phyloP scores from a whole-genome alignment of 2,329 filamentous ascomycete genomes.

The Trichoderma lentiforme region DNA sequence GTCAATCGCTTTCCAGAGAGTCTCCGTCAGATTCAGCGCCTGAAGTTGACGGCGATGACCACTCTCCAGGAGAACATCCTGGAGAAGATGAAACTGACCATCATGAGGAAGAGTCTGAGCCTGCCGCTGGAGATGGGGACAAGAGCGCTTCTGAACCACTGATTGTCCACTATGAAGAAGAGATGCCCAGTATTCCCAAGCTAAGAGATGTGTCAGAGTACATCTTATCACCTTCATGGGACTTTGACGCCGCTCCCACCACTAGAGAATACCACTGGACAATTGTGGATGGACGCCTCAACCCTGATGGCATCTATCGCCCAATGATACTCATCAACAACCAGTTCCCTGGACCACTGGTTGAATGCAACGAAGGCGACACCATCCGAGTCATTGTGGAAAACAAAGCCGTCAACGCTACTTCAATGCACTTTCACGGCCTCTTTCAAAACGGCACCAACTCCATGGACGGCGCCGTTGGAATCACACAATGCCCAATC shows the following conservation, averaged over 20 bases:
- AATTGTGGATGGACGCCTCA: slow-evolving; percentile 54
- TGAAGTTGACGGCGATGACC: background rate
- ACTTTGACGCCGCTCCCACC: slow-evolving; percentile 46
- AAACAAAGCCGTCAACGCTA: slow-evolving; percentile 64
- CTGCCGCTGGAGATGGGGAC: background rate
- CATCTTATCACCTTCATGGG: slow-evolving; percentile 55
- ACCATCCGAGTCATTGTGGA: slow-evolving; percentile 64
- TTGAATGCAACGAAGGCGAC: slow-evolving; percentile 73
- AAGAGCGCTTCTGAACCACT: background rate
- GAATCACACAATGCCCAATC: slow-evolving; percentile 65
- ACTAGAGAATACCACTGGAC: slow-evolving; percentile 59
- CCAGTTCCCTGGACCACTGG: slow-evolving; percentile 68
- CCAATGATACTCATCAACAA: slow-evolving; percentile 70
- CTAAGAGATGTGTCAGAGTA: slow-evolving; percentile 48
- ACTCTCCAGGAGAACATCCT: background rate
- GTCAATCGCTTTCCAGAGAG: slow-evolving; percentile 1
- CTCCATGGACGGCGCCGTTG: slow-evolving; percentile 69
- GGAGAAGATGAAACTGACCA: background rate
- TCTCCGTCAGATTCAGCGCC: background rate
- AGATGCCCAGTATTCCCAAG: slow-evolving; percentile 22
- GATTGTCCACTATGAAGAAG: slow-evolving; percentile 26
- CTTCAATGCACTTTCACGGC: slow-evolving; percentile 73
- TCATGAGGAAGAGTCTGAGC: slow-evolving; percentile 6
- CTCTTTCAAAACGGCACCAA: slow-evolving; percentile 74
- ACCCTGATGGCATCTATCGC: slow-evolving; percentile 57